Evolutionary conservation across 2,329 filamentous ascomycete genomes (phyloP), one percentile per base, ranked within the genome.

Genomic region (Neopestalotiopsis rosae): DNA sequence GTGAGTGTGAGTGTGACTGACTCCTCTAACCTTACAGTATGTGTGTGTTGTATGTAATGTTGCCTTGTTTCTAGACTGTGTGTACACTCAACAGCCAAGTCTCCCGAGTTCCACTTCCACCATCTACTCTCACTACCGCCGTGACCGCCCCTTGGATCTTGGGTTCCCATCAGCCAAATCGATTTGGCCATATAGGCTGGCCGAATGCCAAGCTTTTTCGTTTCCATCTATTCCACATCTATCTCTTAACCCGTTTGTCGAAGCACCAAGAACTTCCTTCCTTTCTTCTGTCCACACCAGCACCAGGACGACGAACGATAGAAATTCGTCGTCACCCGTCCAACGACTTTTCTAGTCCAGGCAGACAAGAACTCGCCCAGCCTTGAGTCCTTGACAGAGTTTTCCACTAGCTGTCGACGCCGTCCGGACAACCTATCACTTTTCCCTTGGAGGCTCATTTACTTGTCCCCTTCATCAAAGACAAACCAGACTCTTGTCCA

Each of bases 401-500:
- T n/a, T n/a, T 57, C 24, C 52, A 14, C 17, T 57, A 9, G 7
- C 52, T 57, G 52, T 57, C 52, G 7, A n/a, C 52, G 52, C 52
- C 52, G 52, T 14, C 52, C 7, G 24, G 52, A 14, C 17, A 57
- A 28, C 52, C 52, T n/a, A n/a, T 57, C 52, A 57, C 52, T 14
- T 7, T 57, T 57, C 10, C 10, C 34, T 38, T 10, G 34, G 34
- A 38, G 52, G 52, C 52, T 57, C 24, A 20, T 24, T 32, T 38
- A 9, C 30, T 61, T 61, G 45, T 61, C 24, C 57, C 24, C 57
- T 61, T 9, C n/a, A 28, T 61, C 57, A 61, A 61, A 38, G 64
- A 40, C 49, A 34, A 28, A 2, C 45, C 52, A 34, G 24, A 38
- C 14, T 52, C 45, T 75, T 70, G 14, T 28, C 66, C 42, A 42